Percentiles rank a stretch among this genome's conserved stretches.
These are phyloP conservation scores for Aspergillus panamensis DNA, from an alignment of 495 filamentous ascomycete species.

Conservation along the genomic window DNA sequence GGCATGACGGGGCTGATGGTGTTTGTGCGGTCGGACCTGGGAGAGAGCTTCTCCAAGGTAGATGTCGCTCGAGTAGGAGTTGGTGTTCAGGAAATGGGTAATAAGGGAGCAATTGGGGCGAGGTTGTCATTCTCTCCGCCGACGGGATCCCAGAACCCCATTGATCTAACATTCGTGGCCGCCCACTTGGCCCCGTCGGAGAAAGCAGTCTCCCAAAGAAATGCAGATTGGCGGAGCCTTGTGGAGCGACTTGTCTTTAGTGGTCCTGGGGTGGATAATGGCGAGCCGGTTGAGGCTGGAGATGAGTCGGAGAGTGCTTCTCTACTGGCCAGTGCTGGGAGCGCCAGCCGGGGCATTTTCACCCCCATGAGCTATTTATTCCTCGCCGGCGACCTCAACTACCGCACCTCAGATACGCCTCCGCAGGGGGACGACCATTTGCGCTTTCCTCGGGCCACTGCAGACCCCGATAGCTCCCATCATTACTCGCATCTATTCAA, in stretches of 20 bases:
- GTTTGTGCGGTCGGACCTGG: constrained; percentile 60
- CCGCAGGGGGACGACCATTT: constrained; percentile 52
- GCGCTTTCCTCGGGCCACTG: constrained; percentile 59
- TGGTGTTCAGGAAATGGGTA: constrained; percentile 82
- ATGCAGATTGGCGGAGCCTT: constrained; percentile 81
- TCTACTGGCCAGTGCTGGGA: constrained; percentile 35
- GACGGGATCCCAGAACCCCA: constrained; percentile 32
- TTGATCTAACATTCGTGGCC: constrained; percentile 76
- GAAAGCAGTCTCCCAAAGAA: constrained; percentile 62
- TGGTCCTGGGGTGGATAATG: constrained; percentile 8
- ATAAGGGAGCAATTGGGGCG: constrained; percentile 87
- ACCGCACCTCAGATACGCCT: constrained; percentile 65
- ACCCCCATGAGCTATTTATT: constrained; percentile 73
- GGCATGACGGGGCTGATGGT: constrained; percentile 89
- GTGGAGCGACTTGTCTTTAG: constrained; percentile 73
- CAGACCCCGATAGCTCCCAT: constrained; percentile 40
- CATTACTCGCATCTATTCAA: constrained; percentile 62
- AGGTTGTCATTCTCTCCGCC: constrained; percentile 55
- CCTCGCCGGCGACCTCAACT: constrained; percentile 90
- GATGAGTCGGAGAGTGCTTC: constrained; percentile 40
- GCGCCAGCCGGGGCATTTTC: constrained; percentile 55
- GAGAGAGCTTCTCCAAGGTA: constrained; percentile 52
- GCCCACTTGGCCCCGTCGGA: constrained; percentile 92
- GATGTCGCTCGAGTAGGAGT: constrained; percentile 75
- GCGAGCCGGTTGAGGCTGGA: constrained; percentile 13